phyloP scores from a whole-genome alignment of 371 early-diverging fungal species.

The Saksenaea oblongispora region DNA sequence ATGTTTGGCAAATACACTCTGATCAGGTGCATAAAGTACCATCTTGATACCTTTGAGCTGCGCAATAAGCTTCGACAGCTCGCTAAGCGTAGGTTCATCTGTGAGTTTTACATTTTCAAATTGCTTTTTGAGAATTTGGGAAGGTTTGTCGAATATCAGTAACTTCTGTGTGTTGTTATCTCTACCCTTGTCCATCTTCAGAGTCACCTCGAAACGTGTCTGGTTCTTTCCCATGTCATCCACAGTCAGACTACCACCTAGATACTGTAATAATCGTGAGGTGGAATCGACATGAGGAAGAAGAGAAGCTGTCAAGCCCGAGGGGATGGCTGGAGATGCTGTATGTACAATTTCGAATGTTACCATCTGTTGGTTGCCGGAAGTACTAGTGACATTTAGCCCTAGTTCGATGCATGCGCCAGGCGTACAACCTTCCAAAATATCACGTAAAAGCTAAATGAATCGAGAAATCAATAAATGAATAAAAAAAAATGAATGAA shows the following conservation, averaged over 20 bases:
- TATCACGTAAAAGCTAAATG: conserved; percentile 41
- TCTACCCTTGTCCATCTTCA: not conserved
- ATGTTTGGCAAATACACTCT: conserved; percentile 53
- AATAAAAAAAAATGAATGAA: not conserved
- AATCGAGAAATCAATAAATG: not conserved
- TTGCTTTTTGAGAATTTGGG: conserved; percentile 23
- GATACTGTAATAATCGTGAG: conserved; percentile 32
- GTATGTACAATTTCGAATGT: conserved; percentile 11
- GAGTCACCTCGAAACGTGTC: not conserved
- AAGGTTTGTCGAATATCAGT: conserved; percentile 26
- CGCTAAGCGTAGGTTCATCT: conserved; percentile 54
- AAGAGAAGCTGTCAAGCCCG: conserved; percentile 4
- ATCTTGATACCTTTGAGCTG: conserved; percentile 45
- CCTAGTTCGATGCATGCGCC: conserved; percentile 53
- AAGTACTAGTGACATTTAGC: conserved; percentile 18
- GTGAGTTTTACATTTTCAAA: conserved; percentile 34
- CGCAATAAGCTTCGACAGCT: conserved; percentile 41
- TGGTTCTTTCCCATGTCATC: conserved; percentile 22
- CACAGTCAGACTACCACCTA: conserved; percentile 36
- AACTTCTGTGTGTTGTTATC: conserved; percentile 11
- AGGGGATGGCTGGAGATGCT: conserved; percentile 7
- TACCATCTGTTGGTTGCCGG: not conserved
- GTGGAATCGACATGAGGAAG: conserved; percentile 35
- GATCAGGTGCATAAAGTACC: conserved; percentile 47
- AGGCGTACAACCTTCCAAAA: conserved; percentile 36